A percentile compares a stretch with the other conserved stretches of the same genome.
Evolutionary conservation across 2,329 filamentous ascomycete species (phyloP).

Genomic region (Dactylellina parvicollis): DNA sequence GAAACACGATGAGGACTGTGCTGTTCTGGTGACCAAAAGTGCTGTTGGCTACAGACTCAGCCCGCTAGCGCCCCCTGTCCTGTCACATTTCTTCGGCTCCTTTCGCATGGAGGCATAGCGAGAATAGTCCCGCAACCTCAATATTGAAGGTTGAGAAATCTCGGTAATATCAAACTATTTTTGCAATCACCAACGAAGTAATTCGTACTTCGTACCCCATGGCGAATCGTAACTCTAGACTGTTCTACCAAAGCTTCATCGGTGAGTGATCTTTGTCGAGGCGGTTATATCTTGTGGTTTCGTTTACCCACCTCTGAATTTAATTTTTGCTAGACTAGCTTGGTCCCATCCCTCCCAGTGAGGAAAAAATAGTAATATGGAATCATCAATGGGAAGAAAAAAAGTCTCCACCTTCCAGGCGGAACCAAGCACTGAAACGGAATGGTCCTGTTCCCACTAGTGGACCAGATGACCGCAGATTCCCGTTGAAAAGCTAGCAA

Average conservation of each 20-base stretch:
- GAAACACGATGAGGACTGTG: constrained; percentile 50
- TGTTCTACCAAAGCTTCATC: too few species aligned
- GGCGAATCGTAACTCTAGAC: too few species aligned
- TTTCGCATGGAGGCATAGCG: background rate
- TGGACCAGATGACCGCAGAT: constrained; percentile 50
- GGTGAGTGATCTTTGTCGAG: too few species aligned
- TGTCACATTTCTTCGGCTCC: constrained; percentile 39
- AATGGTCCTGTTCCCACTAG: constrained; percentile 31
- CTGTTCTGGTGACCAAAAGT: constrained; percentile 41
- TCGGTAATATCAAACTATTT: too few species aligned
- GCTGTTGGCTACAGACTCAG: constrained; percentile 43
- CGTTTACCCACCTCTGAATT: background rate
- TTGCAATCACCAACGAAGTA: too few species aligned
- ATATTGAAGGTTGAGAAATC: too few species aligned
- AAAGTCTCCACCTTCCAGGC: constrained; percentile 26
- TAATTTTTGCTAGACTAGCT: constrained; percentile 14
- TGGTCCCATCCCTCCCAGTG: constrained; percentile 35
- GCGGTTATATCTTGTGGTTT: constrained; percentile 6
- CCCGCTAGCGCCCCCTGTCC: constrained; percentile 44
- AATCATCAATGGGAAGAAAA: constrained; percentile 12
- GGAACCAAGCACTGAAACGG: constrained; percentile 45
- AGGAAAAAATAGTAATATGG: too few species aligned
- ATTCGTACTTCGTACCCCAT: too few species aligned
- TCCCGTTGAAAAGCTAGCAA: constrained; percentile 33
- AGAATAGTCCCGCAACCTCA: constrained; percentile 3